phyloP scores from a whole-genome alignment of 2,329 filamentous ascomycete species.

The Xylaria sp. region DNA sequence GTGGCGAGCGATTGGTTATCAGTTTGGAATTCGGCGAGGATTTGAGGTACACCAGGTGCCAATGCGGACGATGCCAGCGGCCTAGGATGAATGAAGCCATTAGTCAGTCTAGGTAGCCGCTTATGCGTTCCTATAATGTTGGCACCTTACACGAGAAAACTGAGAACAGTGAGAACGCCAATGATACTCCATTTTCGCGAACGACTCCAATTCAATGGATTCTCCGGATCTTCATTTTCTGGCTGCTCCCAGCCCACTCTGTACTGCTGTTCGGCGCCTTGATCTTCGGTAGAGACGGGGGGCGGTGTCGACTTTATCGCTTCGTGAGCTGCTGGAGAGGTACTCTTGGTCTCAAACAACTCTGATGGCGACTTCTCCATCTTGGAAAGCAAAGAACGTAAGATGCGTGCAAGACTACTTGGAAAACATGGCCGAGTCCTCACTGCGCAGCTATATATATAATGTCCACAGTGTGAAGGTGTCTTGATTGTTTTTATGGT shows the following conservation, averaged over 20 bases:
- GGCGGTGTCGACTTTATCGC: background rate
- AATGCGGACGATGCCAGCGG: conserved; percentile 11
- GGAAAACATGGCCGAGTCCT: background rate
- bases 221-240: conserved; percentile 17
- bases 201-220: conserved; percentile 22
- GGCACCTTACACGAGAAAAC: conserved; percentile 19
- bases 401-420: background rate
- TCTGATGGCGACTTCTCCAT: conserved; percentile 4
- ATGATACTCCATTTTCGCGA: conserved; percentile 28
- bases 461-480: background rate
- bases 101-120: background rate
- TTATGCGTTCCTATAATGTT: background rate
- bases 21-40: conserved; percentile 64
- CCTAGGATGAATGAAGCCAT: background rate
- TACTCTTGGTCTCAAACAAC: background rate
- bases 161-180: conserved; percentile 19
- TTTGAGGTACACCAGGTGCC: conserved; percentile 65
- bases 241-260: conserved; percentile 23
- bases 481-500: background rate
- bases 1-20: conserved; percentile 58
- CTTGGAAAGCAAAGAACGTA: conserved; percentile 1
- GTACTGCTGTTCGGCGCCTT: conserved; percentile 8
- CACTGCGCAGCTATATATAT: conserved; percentile 9
- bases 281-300: background rate
- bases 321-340: background rate